Evolutionary conservation across 2,329 filamentous ascomycete genomes (phyloP).

Genomic region (Aspergillus aculeatus): DNA sequence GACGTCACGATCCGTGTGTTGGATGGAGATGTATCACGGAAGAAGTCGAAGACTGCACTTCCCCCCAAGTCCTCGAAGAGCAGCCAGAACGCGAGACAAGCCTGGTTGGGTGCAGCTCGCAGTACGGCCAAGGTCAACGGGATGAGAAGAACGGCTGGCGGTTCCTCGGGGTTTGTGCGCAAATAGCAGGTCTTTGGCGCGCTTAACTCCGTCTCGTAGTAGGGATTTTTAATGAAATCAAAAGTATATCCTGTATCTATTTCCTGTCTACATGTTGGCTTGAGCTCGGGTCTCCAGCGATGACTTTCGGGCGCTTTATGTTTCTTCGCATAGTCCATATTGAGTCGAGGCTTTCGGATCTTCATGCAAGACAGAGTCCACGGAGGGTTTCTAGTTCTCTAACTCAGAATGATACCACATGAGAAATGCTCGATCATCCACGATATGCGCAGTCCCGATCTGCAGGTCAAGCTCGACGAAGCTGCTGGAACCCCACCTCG

Average conservation of each 20-base stretch:
- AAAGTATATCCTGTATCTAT: not conserved
- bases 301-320: not conserved
- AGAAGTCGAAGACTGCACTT: conserved; percentile 40
- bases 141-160: conserved; percentile 38
- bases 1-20: conserved; percentile 52
- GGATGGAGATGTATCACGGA: conserved; percentile 33
- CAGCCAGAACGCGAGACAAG: conserved; percentile 38
- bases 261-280: not conserved
- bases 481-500: not conserved
- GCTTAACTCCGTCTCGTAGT: not conserved
- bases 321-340: not conserved
- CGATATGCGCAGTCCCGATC: not conserved
- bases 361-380: not conserved
- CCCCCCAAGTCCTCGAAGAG: conserved; percentile 47
- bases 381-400: not conserved
- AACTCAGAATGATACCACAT: not conserved
- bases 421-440: not conserved
- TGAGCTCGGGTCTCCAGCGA: not conserved
- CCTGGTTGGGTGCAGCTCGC: conserved; percentile 40
- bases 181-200: conserved; percentile 18
- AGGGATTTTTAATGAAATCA: not conserved
- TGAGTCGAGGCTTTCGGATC: not conserved
- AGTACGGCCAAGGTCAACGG: conserved; percentile 34
- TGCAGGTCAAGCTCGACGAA: not conserved
- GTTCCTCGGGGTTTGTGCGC: conserved; percentile 39